Evolutionary conservation across 805 yeast genomes (phyloP).

Genomic region (Spathaspora hagerdaliae): DNA sequence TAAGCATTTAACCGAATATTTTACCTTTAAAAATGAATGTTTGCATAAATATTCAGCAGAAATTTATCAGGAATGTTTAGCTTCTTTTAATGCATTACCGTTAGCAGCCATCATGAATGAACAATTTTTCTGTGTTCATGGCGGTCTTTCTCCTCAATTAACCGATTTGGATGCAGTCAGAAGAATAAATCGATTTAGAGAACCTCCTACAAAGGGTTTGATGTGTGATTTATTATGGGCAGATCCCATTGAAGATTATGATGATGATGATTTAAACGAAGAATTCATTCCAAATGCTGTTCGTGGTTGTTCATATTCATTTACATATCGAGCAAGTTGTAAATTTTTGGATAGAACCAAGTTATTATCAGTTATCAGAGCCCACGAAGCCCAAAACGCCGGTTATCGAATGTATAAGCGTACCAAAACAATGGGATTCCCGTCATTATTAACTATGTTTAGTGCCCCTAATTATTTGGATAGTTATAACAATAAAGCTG

Average conservation of each 20-base stretch:
- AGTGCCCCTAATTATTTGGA: conserved; percentile 96
- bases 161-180: conserved; percentile 64
- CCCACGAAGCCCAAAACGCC: conserved; percentile 97
- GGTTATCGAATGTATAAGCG: conserved; percentile 93
- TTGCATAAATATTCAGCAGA: conserved; percentile 67
- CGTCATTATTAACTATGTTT: conserved; percentile 84
- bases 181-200: conserved; percentile 73
- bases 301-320: conserved; percentile 91
- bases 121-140: conserved; percentile 95
- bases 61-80: conserved; percentile 70
- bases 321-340: conserved; percentile 77
- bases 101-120: conserved; percentile 90
- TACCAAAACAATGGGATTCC: conserved; percentile 81
- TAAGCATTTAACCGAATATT: conserved; percentile 86
- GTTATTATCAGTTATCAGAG: conserved; percentile 80
- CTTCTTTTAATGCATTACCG: conserved; percentile 82
- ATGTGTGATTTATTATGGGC: conserved; percentile 97
- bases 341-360: conserved; percentile 75
- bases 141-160: conserved; percentile 89
- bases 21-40: conserved; percentile 90
- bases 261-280: conserved; percentile 40
- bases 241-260: conserved; percentile 88
- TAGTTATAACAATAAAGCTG: conserved; percentile 90
- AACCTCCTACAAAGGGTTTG: conserved; percentile 89
- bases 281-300: conserved; percentile 63